phyloP scores from a whole-genome alignment of 2,329 filamentous ascomycete species.

The Dryadomyces sulphureus region DNA sequence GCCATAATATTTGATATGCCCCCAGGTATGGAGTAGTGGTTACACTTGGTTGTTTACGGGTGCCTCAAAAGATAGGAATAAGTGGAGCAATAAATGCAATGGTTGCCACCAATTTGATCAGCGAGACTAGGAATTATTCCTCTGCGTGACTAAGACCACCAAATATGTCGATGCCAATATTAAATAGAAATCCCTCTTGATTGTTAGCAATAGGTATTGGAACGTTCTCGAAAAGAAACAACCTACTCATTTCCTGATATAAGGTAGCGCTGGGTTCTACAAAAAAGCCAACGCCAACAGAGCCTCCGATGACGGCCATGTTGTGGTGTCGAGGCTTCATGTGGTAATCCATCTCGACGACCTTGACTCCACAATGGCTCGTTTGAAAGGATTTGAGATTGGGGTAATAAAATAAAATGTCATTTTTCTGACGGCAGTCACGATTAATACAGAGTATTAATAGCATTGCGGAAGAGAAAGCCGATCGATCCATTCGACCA shows the following conservation, averaged over 20 bases:
- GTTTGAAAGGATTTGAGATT: slow-evolving; percentile 26
- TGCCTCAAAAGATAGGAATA: slow-evolving; percentile 44
- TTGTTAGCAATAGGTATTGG: no score
- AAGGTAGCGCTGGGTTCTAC: neutral
- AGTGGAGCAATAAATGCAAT: slow-evolving; percentile 49
- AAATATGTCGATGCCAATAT: slow-evolving; percentile 33
- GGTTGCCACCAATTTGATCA: slow-evolving; percentile 42
- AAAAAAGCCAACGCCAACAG: slow-evolving; percentile 36
- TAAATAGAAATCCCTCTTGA: no score
- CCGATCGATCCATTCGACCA: no score
- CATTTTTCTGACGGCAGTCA: no score
- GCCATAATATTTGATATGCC: slow-evolving; percentile 32
- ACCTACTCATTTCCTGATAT: slow-evolving; percentile 21
- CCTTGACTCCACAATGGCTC: slow-evolving; percentile 20
- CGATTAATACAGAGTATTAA: no score
- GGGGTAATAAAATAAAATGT: slow-evolving; percentile 15
- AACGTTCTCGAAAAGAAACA: neutral
- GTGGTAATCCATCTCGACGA: slow-evolving; percentile 22
- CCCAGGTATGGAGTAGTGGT: slow-evolving; percentile 34
- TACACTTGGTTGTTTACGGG: no score
- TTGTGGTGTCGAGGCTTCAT: slow-evolving; percentile 13
- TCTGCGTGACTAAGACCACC: slow-evolving; percentile 40
- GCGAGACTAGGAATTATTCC: slow-evolving; percentile 44
- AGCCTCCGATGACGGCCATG: slow-evolving; percentile 23
- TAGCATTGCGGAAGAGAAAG: no score